Base-by-base conservation (phyloP, 176 grass and related monocot genomes). In the Dendrocalamus sinicus region DNA sequence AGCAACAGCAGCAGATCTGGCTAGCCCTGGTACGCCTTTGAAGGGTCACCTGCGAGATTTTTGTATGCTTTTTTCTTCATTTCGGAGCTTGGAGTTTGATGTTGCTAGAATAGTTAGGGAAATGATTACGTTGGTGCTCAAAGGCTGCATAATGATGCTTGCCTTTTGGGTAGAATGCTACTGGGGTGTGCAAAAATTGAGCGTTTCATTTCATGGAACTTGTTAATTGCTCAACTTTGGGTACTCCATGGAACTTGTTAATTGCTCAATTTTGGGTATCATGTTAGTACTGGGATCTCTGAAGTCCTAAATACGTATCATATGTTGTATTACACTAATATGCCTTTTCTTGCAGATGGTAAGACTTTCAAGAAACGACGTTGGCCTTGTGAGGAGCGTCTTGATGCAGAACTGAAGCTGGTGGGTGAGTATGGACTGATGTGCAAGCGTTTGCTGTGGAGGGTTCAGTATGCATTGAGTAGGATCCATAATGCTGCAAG, bases 301-400 rank as follows among this genome's bases (percentile, higher is more conserved):
- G 63, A 7, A 67, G 30, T 67, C 15, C 65, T 67, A 9, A 16
- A 16, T 66, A 3, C 8, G 28, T 39, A 67, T 67, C 28, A 12
- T 35, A 14, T 32, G 6, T 16, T 0, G 2, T 35, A 1, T 66
- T 35, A 26, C 7, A 16, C 24, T 74, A 19, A 51, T 32, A 32
- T 1, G 20, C 0, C 10, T 85, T 71, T 6, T 14, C 14, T 65
- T 77, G 65, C 70, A 94, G 92, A 94, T 89, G 92, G 92, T n/a
- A 94, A 94, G 80, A 94, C 92, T 1, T 94, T 91, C 84, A 94
- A 91, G 92, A 94, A 94, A 30, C 92, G 89, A 40, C 86, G 89
- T 59, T 89, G 92, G 65, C 89, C 92, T 54, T 94, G 91, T 58
- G 89, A 94, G 92, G 92, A 94, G 80, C 92, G 92, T 52, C 86